These are phyloP conservation scores for Geotrichum aggregatum DNA, from an alignment of 1,139 yeast species.

Conservation along the genomic window DNA sequence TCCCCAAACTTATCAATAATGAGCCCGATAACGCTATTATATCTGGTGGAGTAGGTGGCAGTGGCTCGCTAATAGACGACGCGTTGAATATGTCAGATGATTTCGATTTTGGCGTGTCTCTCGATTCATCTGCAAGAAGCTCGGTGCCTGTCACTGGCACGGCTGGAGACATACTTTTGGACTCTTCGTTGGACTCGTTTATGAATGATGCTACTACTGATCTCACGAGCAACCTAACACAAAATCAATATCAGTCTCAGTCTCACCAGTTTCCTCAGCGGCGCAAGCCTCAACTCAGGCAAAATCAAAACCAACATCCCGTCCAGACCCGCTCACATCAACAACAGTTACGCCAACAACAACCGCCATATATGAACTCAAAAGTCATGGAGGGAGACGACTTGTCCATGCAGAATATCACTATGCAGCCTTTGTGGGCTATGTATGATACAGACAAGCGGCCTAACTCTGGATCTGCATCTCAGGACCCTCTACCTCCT, in stretches of 20 bases:
- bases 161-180: slow-evolving; percentile 23
- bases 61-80: slow-evolving; percentile 1
- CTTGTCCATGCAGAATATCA: background rate
- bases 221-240: slow-evolving; percentile 29
- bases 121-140: background rate
- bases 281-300: slow-evolving; percentile 6
- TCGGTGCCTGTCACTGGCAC: background rate
- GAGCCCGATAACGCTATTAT: background rate
- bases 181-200: slow-evolving; percentile 9
- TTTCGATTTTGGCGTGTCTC: slow-evolving; percentile 14
- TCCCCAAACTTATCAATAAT: slow-evolving; percentile 1
- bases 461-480: background rate
- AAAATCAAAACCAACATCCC: background rate
- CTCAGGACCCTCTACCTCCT: slow-evolving; percentile 9
- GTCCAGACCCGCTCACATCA: background rate
- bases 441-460: slow-evolving; percentile 21
- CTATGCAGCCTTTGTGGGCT: slow-evolving; percentile 29
- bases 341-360: slow-evolving; percentile 19
- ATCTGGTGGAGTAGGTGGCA: background rate
- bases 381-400: background rate
- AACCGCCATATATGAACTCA: slow-evolving; percentile 8
- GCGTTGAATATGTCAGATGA: slow-evolving; percentile 5
- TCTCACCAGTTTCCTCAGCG: background rate
- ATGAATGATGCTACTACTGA: slow-evolving; percentile 25
- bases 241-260: slow-evolving; percentile 8